These are phyloP conservation scores for Microbotryum saponariae DNA, from an alignment of 1,284 basidiomycete genomes.

Conservation along the genomic window DNA sequence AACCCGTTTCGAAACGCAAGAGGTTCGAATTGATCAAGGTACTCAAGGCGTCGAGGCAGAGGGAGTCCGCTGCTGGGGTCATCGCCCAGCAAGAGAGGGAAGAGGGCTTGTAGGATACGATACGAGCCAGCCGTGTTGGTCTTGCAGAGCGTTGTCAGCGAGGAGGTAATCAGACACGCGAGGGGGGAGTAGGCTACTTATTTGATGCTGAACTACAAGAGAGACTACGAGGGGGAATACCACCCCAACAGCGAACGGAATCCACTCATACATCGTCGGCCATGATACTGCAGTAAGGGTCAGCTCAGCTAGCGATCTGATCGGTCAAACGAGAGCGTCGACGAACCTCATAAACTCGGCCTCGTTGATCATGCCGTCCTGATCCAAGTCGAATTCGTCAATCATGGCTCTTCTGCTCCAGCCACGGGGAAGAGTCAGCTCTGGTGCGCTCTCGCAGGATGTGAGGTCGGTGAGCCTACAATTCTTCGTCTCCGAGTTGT, in stretches of 20 bases:
- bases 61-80: neutral
- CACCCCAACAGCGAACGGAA: too few species aligned
- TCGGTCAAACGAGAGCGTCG: neutral
- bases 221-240: too few species aligned
- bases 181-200: too few species aligned
- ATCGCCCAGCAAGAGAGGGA: too few species aligned
- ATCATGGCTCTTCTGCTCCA: constrained; percentile 91
- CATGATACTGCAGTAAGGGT: too few species aligned
- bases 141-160: too few species aligned
- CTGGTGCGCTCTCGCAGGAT: neutral
- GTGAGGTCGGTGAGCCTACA: constrained; percentile 57
- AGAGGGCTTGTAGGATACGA: too few species aligned
- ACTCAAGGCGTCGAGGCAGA: constrained; percentile 19
- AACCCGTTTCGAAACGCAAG: constrained; percentile 31
- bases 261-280: too few species aligned
- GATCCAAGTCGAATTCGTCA: constrained; percentile 98
- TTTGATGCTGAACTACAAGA: too few species aligned
- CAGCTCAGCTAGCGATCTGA: too few species aligned
- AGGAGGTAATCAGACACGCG: too few species aligned
- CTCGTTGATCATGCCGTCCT: constrained; percentile 94
- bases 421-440: neutral
- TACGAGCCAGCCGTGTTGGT: too few species aligned
- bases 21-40: constrained; percentile 30
- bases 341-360: constrained; percentile 64
- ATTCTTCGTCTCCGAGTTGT: constrained; percentile 87